Percentiles rank a stretch among this genome's conserved stretches.
phyloP scores from a whole-genome alignment of 345 rosid genomes.

The Corchorus olitorius region DNA sequence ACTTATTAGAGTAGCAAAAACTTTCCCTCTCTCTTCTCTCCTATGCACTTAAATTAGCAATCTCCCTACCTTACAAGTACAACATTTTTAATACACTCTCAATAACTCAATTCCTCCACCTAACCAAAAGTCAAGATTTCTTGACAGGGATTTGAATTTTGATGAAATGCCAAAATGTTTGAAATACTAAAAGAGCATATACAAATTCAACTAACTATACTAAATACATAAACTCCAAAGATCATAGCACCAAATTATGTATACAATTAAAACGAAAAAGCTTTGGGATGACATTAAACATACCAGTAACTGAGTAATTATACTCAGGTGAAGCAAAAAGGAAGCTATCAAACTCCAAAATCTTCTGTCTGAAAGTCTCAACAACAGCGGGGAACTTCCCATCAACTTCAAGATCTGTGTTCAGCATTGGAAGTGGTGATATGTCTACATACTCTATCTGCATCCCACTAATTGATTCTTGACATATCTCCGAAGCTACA shows the following conservation, averaged over 20 bases:
- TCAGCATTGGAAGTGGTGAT: conserved; percentile 62
- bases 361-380: conserved; percentile 19
- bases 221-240: not conserved
- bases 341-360: not conserved
- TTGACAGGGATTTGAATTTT: not conserved
- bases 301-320: conserved; percentile 21
- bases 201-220: not conserved
- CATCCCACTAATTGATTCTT: conserved; percentile 45
- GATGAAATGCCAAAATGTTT: not conserved
- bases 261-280: not conserved
- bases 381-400: conserved; percentile 19
- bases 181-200: too few relatives aligned
- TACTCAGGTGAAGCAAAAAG: conserved; percentile 16
- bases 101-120: not conserved
- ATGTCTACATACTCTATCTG: conserved; percentile 61
- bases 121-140: not conserved
- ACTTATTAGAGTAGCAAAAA: not conserved
- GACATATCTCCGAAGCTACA: conserved; percentile 48
- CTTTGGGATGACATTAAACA: not conserved
- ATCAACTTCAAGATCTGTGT: conserved; percentile 44
- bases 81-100: not conserved
- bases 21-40: not conserved
- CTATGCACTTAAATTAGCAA: not conserved
- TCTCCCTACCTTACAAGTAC: not conserved
- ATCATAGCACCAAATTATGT: too few relatives aligned